phyloP scores from a whole-genome alignment of 2,329 filamentous ascomycete genomes.

The Aspergillus cejpii region DNA sequence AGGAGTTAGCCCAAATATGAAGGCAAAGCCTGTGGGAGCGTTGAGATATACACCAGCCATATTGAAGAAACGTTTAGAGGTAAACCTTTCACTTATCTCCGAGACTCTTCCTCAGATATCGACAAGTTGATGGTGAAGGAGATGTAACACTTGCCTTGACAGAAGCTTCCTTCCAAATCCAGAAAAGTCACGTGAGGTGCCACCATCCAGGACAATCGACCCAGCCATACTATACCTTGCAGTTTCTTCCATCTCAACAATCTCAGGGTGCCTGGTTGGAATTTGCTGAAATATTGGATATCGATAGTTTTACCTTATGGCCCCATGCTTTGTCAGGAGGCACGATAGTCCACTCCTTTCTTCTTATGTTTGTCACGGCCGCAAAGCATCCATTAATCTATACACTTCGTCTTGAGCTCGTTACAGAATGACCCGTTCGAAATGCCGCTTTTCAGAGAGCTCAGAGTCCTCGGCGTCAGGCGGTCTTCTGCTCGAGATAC shows the following conservation, averaged over 20 bases:
- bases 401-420: not conserved
- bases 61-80: constrained; percentile 1
- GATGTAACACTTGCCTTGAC: not conserved
- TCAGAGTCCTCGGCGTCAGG: not conserved
- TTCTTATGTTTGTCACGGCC: not conserved
- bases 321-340: not conserved
- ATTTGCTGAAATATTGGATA: not conserved
- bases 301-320: not conserved
- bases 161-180: not conserved
- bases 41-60: constrained; percentile 30
- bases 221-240: not conserved
- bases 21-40: constrained; percentile 1
- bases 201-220: constrained; percentile 11
- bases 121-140: not conserved
- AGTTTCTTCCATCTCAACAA: not conserved
- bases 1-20: constrained; percentile 13
- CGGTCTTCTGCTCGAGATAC: not conserved
- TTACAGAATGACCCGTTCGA: not conserved
- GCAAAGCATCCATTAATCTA: not conserved
- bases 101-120: constrained; percentile 1
- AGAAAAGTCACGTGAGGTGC: not conserved
- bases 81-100: not conserved
- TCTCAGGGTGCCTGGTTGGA: not conserved
- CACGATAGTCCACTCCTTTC: not conserved
- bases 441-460: not conserved